These are phyloP conservation scores for Aspergillus sp. DNA, from an alignment of 2,329 filamentous ascomycete genomes.

Conservation along the genomic window DNA sequence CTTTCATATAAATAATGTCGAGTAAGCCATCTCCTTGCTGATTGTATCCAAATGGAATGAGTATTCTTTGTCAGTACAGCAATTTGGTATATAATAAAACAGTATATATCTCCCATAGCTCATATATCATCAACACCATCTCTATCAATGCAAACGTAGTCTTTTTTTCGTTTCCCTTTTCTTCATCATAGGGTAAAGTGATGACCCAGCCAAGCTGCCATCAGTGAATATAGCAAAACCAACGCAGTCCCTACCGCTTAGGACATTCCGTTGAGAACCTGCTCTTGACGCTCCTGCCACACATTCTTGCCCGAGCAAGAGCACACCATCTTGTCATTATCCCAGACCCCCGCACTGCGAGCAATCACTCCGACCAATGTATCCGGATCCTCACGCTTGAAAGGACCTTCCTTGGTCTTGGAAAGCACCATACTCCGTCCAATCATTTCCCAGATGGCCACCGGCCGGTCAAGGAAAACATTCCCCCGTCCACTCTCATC, in stretches of 20 bases:
- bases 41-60: too few species aligned
- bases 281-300: slow-evolving; percentile 93
- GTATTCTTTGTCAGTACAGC: too few species aligned
- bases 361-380: slow-evolving; percentile 92
- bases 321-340: slow-evolving; percentile 97
- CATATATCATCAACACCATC: too few species aligned
- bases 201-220: too few species aligned
- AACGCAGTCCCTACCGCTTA: slow-evolving; percentile 39
- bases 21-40: too few species aligned
- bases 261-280: slow-evolving; percentile 85
- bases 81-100: too few species aligned
- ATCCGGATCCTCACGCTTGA: slow-evolving; percentile 70
- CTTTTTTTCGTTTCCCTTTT: too few species aligned
- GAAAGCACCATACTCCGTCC: slow-evolving; percentile 87
- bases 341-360: slow-evolving; percentile 94
- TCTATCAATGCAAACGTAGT: too few species aligned
- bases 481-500: slow-evolving; percentile 70
- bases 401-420: slow-evolving; percentile 56
- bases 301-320: slow-evolving; percentile 97
- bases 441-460: slow-evolving; percentile 95
- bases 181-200: too few species aligned
- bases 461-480: slow-evolving; percentile 73
- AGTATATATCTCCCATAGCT: too few species aligned
- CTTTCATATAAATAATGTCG: too few species aligned
- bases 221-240: background rate